phyloP scores from a whole-genome alignment of 2,329 filamentous ascomycete genomes.

The Aspergillus sclerotialis region DNA sequence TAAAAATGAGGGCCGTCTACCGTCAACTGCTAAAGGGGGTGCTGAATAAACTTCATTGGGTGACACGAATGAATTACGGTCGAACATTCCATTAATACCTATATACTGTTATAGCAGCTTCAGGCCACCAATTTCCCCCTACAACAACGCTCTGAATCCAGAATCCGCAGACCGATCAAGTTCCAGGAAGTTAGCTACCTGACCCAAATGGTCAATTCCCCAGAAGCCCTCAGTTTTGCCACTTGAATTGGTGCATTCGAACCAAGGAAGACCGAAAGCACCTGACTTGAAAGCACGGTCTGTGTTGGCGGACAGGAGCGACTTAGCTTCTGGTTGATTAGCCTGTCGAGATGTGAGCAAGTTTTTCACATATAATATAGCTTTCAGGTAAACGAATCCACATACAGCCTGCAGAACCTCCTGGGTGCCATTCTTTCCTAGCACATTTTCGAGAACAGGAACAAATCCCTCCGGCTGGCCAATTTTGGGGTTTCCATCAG shows the following conservation, averaged over 20 bases:
- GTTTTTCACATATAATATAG: background rate
- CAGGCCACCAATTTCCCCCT: too few species aligned
- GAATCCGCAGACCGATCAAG: slow-evolving; percentile 34
- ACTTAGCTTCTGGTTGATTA: slow-evolving; percentile 39
- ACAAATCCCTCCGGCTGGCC: slow-evolving; percentile 39
- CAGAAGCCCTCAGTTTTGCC: slow-evolving; percentile 51
- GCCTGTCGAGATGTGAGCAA: slow-evolving; percentile 10
- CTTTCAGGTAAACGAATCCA: background rate
- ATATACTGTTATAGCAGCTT: background rate
- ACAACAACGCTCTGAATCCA: slow-evolving; percentile 25
- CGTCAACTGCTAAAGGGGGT: slow-evolving; percentile 2
- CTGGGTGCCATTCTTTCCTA: slow-evolving; percentile 40
- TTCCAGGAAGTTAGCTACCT: slow-evolving; percentile 47
- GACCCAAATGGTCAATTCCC: slow-evolving; percentile 55
- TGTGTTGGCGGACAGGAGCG: slow-evolving; percentile 42
- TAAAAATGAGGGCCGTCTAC: slow-evolving; percentile 13
- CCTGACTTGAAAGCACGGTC: slow-evolving; percentile 46
- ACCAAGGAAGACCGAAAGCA: slow-evolving; percentile 57
- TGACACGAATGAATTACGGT: slow-evolving; percentile 2
- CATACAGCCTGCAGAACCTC: slow-evolving; percentile 37
- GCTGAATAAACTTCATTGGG: background rate
- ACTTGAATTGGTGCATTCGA: slow-evolving; percentile 47
- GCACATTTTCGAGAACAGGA: slow-evolving; percentile 37
- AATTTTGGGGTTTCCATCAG: slow-evolving; percentile 39
- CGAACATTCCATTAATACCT: background rate